phyloP scores from a whole-genome alignment of 495 filamentous ascomycete species.

The Lophiotrema nucula region DNA sequence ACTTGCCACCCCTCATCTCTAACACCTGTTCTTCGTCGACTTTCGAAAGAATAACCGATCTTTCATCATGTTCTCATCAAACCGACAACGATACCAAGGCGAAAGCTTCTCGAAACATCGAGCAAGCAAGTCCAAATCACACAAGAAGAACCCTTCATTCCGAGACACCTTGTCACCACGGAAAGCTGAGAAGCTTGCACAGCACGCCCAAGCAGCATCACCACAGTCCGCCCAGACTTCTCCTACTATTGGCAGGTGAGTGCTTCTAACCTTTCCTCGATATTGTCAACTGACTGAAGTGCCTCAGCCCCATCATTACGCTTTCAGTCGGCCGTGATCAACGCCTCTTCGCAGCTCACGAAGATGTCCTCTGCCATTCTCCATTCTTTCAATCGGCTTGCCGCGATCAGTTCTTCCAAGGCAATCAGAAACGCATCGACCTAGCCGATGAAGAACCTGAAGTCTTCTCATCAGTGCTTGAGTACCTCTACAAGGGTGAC shows the following conservation, averaged over 20 bases:
- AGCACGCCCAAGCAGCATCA: constrained; percentile 26
- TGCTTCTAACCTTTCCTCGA: neutral
- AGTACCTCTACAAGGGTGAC: constrained; percentile 92
- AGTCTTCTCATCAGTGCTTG: constrained; percentile 84
- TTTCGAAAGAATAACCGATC: constrained; percentile 24
- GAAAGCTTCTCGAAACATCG: constrained; percentile 44
- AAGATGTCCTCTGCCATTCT: constrained; percentile 74
- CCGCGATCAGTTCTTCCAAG: constrained; percentile 62
- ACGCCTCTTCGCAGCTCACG: constrained; percentile 86
- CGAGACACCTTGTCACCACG: constrained; percentile 28
- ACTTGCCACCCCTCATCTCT: constrained; percentile 14
- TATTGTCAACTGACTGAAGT: constrained; percentile 9
- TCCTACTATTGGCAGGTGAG: constrained; percentile 34
- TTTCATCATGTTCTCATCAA: constrained; percentile 43
- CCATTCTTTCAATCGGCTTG: constrained; percentile 69
- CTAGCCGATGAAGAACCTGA: constrained; percentile 86
- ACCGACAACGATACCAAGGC: constrained; percentile 34
- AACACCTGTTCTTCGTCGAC: no score
- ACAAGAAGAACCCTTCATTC: constrained; percentile 43
- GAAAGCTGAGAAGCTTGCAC: constrained; percentile 33
- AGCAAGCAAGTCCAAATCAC: constrained; percentile 41
- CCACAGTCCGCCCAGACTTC: constrained; percentile 31
- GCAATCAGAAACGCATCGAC: constrained; percentile 65
- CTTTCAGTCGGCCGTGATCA: constrained; percentile 73
- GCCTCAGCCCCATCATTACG: constrained; percentile 73